Conservation (phyloP, 768 basidiomycete species). For the Xanthoconium stramineum region DNA sequence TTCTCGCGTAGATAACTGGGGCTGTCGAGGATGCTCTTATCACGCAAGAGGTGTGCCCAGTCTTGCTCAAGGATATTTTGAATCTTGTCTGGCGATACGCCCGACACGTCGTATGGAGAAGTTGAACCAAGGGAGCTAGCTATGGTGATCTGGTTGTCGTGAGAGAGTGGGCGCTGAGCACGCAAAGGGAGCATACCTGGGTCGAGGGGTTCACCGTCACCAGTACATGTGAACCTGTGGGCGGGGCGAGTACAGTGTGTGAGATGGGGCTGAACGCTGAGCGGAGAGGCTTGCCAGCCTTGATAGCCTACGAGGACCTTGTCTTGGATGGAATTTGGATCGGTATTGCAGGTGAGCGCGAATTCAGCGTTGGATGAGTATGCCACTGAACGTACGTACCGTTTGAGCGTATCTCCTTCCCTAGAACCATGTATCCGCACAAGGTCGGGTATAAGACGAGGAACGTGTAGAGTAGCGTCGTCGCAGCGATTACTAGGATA, state of each 20-base stretch:
- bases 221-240: constrained; percentile 66
- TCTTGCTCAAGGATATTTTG: constrained; percentile 64
- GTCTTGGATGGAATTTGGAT: constrained; percentile 75
- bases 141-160: constrained; percentile 54
- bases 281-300: constrained; percentile 48
- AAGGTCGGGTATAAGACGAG: too few relatives aligned
- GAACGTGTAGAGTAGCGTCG: too few relatives aligned
- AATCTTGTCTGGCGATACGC: constrained; percentile 68
- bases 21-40: constrained; percentile 61
- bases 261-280: neutral
- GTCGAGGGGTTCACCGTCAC: constrained; percentile 64
- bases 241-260: neutral
- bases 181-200: constrained; percentile 39
- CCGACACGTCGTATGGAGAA: constrained; percentile 77
- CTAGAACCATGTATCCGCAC: neutral
- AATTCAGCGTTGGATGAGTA: too few relatives aligned
- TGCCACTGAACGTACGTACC: neutral
- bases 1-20: constrained; percentile 72
- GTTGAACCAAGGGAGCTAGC: constrained; percentile 85
- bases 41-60: constrained; percentile 66
- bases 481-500: too few relatives aligned
- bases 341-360: constrained; percentile 38
- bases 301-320: constrained; percentile 85
- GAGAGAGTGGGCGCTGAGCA: neutral
- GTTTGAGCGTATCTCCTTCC: neutral